Percentiles rank a stretch among this genome's conserved stretches.
These are phyloP conservation scores for Neonothopanus nambi DNA, from an alignment of 1,284 basidiomycete species.

Conservation along the genomic window DNA sequence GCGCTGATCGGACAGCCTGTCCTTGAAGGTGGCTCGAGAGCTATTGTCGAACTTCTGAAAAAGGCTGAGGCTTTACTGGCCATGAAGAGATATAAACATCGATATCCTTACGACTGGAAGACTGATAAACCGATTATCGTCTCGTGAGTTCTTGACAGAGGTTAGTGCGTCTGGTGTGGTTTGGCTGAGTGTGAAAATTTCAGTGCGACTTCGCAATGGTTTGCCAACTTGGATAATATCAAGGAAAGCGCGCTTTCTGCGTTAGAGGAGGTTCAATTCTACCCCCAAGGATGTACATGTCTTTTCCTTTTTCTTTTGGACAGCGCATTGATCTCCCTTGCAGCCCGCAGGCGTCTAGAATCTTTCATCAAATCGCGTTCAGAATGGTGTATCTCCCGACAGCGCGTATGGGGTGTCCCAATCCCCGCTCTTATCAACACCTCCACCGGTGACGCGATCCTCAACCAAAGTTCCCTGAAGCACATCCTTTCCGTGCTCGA, in stretches of 20 bases:
- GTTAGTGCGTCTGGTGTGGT: background rate
- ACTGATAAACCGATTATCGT: slow-evolving; percentile 92
- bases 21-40: slow-evolving; percentile 68
- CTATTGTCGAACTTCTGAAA: slow-evolving; percentile 66
- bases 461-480: slow-evolving; percentile 68
- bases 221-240: slow-evolving; percentile 86
- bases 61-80: slow-evolving; percentile 64
- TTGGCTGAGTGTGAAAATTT: background rate
- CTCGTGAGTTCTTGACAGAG: slow-evolving; percentile 50
- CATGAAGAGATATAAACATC: slow-evolving; percentile 77
- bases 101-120: slow-evolving; percentile 98
- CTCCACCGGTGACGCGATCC: slow-evolving; percentile 63
- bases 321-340: background rate
- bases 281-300: slow-evolving; percentile 73
- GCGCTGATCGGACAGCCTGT: slow-evolving; percentile 73
- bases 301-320: slow-evolving; percentile 7
- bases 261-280: slow-evolving; percentile 75
- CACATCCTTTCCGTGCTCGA: slow-evolving; percentile 82
- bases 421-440: slow-evolving; percentile 87
- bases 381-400: slow-evolving; percentile 99
- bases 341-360: slow-evolving; percentile 84
- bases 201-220: slow-evolving; percentile 98
- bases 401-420: slow-evolving; percentile 97
- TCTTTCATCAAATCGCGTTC: slow-evolving; percentile 86
- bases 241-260: slow-evolving; percentile 77